Evolutionary conservation across 352 stramenopile genomes (phyloP), one percentile per base, ranked within the genome.

Genomic region (Globisporangium polare): DNA sequence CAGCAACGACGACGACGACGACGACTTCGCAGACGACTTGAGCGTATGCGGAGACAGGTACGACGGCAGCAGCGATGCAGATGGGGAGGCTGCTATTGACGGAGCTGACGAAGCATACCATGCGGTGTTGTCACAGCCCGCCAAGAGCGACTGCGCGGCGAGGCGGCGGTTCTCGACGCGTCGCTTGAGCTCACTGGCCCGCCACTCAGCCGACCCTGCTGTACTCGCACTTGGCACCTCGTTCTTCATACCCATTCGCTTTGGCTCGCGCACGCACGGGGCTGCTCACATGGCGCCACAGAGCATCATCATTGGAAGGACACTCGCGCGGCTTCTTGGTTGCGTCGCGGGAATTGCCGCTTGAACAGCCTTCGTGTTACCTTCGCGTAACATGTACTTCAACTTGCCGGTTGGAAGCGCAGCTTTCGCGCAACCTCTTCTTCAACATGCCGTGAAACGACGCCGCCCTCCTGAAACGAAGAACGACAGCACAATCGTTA

Each of bases 141-240:
- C 17, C n/a, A 67, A 29, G 15, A 67, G 45, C 27, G 61, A 58
- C 26, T 58, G 61, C 27, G 61, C 61, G 26, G 62, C 57, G 18
- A 24, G 56, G 13, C 63, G 66, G 3, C 75, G 71, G 58, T 90
- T 90, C 20, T 70, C 75, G 18, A 80, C 64, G 15, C 77, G 80
- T 5, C 75, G 65, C 27, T 67, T 65, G 42, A 89, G 67, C 65
- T 90, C 78, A 3, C 55, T 69, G 29, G 78, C 78, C n/a, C 77
- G 77, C 58, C 69, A 73, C 22, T 57, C 67, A 17, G 54, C 29
- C 51, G 52, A 60, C 15, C 26, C 31, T 45, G 33, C 24, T 37
- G 33, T 33, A 18, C 13, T 31, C 13, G 46, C 15, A 53, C 13
- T 39, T 20, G 47, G 17, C 17, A 6, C 29, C 7, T 39, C 26